Conservation (phyloP, 805 yeast genomes). For the Suhomyces kilbournensis region DNA sequence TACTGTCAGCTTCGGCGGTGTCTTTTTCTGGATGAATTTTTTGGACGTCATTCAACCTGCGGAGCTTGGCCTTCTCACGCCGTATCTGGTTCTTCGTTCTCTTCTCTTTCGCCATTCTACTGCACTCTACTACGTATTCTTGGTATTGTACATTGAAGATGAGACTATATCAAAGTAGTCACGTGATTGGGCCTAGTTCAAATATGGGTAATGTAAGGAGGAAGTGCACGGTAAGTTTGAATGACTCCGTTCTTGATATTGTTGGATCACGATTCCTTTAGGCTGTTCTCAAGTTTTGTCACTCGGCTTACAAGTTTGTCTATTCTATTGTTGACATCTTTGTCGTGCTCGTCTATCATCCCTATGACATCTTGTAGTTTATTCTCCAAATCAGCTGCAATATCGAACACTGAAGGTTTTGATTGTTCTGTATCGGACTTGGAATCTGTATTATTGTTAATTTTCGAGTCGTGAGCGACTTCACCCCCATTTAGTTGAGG, state of each 20-base stretch:
- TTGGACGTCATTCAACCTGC: conserved; percentile 22
- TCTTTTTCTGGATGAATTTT: background rate
- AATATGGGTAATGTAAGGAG: background rate
- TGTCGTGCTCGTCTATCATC: conserved; percentile 24
- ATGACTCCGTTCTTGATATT: background rate
- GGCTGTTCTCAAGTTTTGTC: conserved; percentile 10
- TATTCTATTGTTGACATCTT: conserved; percentile 25
- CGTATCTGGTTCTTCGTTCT: conserved; percentile 54
- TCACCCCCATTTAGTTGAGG: conserved; percentile 31
- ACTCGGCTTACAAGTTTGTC: conserved; percentile 21
- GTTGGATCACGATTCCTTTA: background rate
- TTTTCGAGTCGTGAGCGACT: conserved; percentile 6
- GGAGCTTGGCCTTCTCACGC: conserved; percentile 42
- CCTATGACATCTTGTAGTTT: conserved; percentile 20
- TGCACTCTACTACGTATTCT: background rate
- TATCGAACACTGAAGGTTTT: conserved; percentile 24
- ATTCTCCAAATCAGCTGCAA: conserved; percentile 33
- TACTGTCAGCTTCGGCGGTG: background rate
- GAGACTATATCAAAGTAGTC: background rate
- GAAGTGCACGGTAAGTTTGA: background rate
- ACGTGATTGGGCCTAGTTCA: background rate
- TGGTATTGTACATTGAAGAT: background rate
- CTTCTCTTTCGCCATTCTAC: conserved; percentile 23
- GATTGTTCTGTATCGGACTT: conserved; percentile 6
- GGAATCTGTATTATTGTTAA: conserved; percentile 1